Evolutionary conservation across 768 basidiomycete genomes (phyloP).

Genomic region (Termitomyces sp.): DNA sequence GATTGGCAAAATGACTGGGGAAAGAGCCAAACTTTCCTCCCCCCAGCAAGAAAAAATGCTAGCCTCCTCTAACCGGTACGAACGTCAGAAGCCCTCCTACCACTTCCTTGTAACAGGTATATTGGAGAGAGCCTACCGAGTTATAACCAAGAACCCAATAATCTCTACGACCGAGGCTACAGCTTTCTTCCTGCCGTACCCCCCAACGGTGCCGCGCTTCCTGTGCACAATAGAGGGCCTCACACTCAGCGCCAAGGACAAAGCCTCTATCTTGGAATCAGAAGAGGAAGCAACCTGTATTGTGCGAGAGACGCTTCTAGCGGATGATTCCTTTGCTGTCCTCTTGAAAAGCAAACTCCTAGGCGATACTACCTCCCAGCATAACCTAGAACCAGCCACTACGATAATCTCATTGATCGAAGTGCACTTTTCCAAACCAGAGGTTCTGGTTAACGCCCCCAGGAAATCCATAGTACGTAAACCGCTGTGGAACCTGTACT

Average conservation of each 20-base stretch:
- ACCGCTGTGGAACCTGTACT: not conserved
- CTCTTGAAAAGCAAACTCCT: not conserved
- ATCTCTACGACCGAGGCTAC: not conserved
- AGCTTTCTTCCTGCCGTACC: not conserved
- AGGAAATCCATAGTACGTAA: not conserved
- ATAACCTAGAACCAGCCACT: too few species aligned
- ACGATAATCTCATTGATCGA: accelerated
- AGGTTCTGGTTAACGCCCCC: not conserved
- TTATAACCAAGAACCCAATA: not conserved
- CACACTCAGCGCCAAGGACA: too few species aligned
- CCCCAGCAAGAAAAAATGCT: not conserved
- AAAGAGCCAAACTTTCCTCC: not conserved
- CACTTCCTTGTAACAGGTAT: not conserved
- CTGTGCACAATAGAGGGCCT: too few species aligned
- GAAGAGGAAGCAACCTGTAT: too few species aligned
- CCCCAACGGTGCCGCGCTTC: too few species aligned
- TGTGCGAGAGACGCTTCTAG: accelerated
- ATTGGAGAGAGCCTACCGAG: accelerated
- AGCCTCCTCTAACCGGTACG: accelerated
- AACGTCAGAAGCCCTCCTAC: not conserved
- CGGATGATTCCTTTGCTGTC: accelerated
- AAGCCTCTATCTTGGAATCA: too few species aligned
- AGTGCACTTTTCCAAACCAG: too few species aligned
- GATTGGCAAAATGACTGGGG: accelerated
- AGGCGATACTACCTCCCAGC: too few species aligned